Conservation (phyloP, 306 rosid species). For the Dalbergia oliveri region DNA sequence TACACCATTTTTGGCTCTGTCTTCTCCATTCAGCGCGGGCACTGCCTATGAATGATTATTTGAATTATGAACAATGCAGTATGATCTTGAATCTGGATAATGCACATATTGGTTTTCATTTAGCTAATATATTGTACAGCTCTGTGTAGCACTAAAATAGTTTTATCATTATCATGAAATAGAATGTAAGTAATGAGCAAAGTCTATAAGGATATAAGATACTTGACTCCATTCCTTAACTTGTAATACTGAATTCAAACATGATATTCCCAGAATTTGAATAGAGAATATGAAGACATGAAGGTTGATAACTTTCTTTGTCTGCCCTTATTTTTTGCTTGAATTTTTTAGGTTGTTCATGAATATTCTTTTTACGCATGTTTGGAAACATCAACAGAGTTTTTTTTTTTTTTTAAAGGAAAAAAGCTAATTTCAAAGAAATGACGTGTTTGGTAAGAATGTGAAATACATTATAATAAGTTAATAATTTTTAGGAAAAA, state of each 20-base stretch:
- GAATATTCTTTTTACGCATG: no score
- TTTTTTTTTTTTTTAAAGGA: no score
- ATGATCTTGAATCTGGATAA: constrained; percentile 36
- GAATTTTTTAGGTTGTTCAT: background rate
- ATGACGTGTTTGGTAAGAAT: no score
- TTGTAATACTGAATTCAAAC: constrained; percentile 24
- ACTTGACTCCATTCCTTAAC: constrained; percentile 31
- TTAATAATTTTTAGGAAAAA: no score
- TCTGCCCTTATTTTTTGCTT: background rate
- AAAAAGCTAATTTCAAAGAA: no score
- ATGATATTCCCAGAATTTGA: background rate
- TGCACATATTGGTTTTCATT: constrained; percentile 40
- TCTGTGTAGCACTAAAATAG: constrained; percentile 39
- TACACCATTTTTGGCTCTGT: constrained; percentile 67
- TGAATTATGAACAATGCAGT: constrained; percentile 31
- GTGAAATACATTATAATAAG: no score
- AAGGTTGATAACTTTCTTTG: background rate
- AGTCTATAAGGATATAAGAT: constrained; percentile 20
- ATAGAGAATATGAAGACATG: constrained; percentile 5
- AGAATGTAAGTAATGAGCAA: constrained; percentile 44
- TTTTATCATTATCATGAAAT: constrained; percentile 39
- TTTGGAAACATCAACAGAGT: no score
- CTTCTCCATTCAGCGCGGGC: constrained; percentile 73
- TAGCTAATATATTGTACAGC: constrained; percentile 47
- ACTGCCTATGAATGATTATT: constrained; percentile 61